Base-by-base conservation (phyloP, 345 rosid genomes). In the Camelina laxa region DNA sequence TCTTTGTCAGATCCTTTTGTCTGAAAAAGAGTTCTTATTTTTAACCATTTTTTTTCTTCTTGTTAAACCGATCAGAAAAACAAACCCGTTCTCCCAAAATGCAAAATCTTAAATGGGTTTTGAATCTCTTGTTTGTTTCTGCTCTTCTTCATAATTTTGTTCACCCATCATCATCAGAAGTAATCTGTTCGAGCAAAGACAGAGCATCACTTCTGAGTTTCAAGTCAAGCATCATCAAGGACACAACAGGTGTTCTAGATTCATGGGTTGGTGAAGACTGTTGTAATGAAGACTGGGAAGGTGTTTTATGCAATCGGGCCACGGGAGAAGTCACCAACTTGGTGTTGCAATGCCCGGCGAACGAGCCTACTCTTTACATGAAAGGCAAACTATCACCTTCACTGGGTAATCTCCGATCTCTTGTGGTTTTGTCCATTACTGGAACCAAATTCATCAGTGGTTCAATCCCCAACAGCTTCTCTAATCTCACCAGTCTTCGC, bases 221-320 rank as follows among this genome's bases (percentile, higher is more conserved):
- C 89, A 94, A 91, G 81, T 80, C 91, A 54, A 85, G 77, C 68
- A 91, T 94, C 80, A 36, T 76, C 55, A 58, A 82, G 54, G 98
- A 91, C 80, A 88, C 96, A 30, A 86, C 95, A 0, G 95, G 74
- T 7, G 81, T 77, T 81, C 79, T 91, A 1, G 77, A 84, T 21
- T 87, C 97, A 4, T 94, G 98, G 97, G 75, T 77, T 1, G 95
- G 97, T 22, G 79, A 62, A 56, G 89, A 88, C 42, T 94, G 97
- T 83, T 90, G 96, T 31, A 80, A 81, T 49, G 96, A 91, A 60
- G 96, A 88, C 27, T 94, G 98, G 98, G 97, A 87, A 70, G 98
- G 97, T 55, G 91, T 94, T 66, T 81, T 78, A 70, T 94, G 98
- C 69, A 80, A 87, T 71, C 78, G 84, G 1, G 83, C 82, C 19